Base-by-base conservation (phyloP, 805 yeast species). In the Candida glaebosa region DNA sequence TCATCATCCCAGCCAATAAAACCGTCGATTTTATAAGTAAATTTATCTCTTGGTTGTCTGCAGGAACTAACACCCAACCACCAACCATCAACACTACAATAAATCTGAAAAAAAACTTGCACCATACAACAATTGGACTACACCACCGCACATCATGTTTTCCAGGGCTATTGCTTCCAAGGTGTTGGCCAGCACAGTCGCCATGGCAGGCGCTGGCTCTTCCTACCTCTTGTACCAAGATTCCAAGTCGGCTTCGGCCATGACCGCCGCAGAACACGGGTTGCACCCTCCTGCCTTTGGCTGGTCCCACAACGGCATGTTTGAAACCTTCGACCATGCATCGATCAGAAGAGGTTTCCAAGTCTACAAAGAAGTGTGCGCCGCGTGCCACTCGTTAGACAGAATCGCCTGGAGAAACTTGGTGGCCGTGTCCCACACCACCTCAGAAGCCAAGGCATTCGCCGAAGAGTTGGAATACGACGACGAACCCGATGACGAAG, bases 231-330 rank as follows among this genome's bases (percentile, higher is more conserved):
- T 86, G 60, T 88, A 88, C 71, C 80, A 86, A 59, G 96, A 88
- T 65, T 76, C 89, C 22, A 78, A 82, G 66, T 82, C 88, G 49
- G 96, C 96, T 44, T 81, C 79, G 58, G 98, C 98, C 60, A 86
- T 91, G 95, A 90, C 99, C 42, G 95, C 93, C 52, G 96, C 98
- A 53, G 99, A 93, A 74, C 98, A 93, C 72, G 99, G 99, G 54
- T 79, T 93, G 63, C 99, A 93, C 68, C 84, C 99, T 28, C 96
- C 98, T 49, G 82, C 82, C 44, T 90, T 76, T 66, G 84, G 81
- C 43, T 93, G 98, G 98, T 78, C 96, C 34, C 98, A 91, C 71
- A 81, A 78, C 58, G 97, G 97, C 54, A 85, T 88, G 82, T 78
- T 89, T 54, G 83, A 82, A 55, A 76, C 96, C 41, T 90, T 88